Evolutionary conservation across 1,139 yeast genomes (phyloP).

Genomic region (Geotrichum macrosporum): DNA sequence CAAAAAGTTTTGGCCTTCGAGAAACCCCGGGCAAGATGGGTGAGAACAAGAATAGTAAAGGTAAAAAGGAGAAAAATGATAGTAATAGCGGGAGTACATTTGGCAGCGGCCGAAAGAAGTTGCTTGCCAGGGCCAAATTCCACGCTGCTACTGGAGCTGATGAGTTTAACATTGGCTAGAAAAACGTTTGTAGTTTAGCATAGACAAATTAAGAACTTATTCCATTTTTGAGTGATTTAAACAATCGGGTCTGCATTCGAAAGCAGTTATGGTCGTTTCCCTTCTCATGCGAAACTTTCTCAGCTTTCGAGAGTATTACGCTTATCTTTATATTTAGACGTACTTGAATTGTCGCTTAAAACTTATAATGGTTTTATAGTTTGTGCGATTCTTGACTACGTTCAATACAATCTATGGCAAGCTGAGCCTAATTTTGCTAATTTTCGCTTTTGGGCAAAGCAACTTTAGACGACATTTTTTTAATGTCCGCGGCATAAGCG

Average conservation of each 20-base stretch:
- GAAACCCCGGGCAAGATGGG: slow-evolving; percentile 77
- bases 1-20: slow-evolving; percentile 89
- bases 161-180: slow-evolving; percentile 68
- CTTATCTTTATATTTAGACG: too few relatives aligned
- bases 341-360: too few relatives aligned
- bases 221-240: too few relatives aligned
- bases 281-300: too few relatives aligned
- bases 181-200: slow-evolving; percentile 36
- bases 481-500: too few relatives aligned
- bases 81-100: slow-evolving; percentile 30
- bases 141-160: slow-evolving; percentile 49
- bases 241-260: too few relatives aligned
- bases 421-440: not conserved
- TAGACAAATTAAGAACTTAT: too few relatives aligned
- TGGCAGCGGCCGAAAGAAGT: slow-evolving; percentile 47
- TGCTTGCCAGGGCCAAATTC: slow-evolving; percentile 73
- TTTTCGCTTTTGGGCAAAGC: too few relatives aligned
- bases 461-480: not conserved
- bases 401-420: slow-evolving; percentile 23
- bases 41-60: slow-evolving; percentile 24
- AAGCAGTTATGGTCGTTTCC: too few relatives aligned
- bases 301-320: too few relatives aligned
- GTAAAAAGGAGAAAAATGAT: slow-evolving; percentile 33
- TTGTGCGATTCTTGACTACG: slow-evolving; percentile 28
- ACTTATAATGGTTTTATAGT: too few relatives aligned